These are phyloP conservation scores for Skeletonema potamos DNA, from an alignment of 108 stramenopile genomes.

Conservation along the genomic window DNA sequence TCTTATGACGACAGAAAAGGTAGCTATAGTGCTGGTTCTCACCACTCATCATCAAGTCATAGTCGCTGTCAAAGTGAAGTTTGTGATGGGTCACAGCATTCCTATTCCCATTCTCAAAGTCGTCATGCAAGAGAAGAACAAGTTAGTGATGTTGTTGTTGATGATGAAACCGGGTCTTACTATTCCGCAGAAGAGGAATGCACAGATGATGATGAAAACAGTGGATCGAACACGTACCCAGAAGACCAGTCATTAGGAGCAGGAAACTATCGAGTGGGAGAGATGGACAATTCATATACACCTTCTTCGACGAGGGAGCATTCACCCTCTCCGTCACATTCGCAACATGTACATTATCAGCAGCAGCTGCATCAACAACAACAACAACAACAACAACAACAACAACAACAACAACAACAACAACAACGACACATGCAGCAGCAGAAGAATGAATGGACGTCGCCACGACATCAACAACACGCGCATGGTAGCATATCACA, in stretches of 20 bases:
- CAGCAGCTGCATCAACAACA: background rate
- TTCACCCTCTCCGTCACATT: background rate
- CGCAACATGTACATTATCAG: background rate
- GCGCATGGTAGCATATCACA: background rate
- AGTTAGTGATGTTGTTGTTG: background rate
- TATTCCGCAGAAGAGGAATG: background rate
- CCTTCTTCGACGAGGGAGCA: no score
- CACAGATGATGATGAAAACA: background rate
- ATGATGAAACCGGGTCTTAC: background rate
- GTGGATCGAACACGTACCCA: background rate
- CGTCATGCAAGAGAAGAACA: background rate
- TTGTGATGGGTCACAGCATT: background rate
- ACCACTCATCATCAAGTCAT: background rate
- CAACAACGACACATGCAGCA: background rate
- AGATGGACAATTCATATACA: no score
- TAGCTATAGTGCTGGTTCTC: no score
- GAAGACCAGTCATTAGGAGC: background rate
- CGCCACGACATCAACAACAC: background rate
- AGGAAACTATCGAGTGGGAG: no score
- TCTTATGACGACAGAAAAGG: no score
- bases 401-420: no score
- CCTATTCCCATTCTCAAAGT: background rate
- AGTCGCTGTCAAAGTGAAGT: background rate
- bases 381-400: no score
- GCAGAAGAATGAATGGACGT: background rate